phyloP scores from a whole-genome alignment of 2,329 filamentous ascomycete genomes.

The Cephalotrichum gorgonifer region DNA sequence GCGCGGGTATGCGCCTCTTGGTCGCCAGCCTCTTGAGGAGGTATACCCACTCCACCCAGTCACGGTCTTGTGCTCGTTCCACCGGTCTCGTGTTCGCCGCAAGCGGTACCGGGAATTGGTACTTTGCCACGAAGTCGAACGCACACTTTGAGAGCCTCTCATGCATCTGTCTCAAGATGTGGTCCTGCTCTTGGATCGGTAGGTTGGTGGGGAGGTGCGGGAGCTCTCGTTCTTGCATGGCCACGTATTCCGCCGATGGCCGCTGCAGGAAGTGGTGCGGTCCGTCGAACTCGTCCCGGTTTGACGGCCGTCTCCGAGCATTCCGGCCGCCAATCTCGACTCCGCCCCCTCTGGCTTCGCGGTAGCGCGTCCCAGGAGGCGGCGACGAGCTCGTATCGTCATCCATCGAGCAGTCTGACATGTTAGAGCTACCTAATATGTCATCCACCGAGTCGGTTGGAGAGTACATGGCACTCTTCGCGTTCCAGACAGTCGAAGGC shows the following conservation, averaged over 20 bases:
- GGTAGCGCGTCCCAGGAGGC: constrained; percentile 12
- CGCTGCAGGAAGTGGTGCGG: constrained; percentile 73
- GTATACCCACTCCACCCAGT: constrained; percentile 91
- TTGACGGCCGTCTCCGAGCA: constrained; percentile 58
- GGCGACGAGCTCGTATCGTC: constrained; percentile 29
- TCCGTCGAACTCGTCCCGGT: constrained; percentile 83
- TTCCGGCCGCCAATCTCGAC: constrained; percentile 1
- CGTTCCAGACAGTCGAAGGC: constrained; percentile 1
- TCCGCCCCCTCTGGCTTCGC: constrained; percentile 6
- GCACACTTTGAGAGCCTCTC: constrained; percentile 76
- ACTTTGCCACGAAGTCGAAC: constrained; percentile 84
- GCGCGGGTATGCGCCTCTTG: constrained; percentile 73
- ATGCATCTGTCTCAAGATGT: constrained; percentile 70
- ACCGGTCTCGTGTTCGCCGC: constrained; percentile 73
- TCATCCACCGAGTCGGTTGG: constrained; percentile 49
- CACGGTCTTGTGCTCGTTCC: constrained; percentile 63
- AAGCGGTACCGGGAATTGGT: constrained; percentile 80
- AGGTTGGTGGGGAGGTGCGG: constrained; percentile 76
- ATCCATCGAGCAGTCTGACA: constrained; percentile 52
- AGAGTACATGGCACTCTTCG: constrained; percentile 27
- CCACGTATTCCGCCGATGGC: constrained; percentile 59
- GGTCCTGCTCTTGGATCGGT: constrained; percentile 74
- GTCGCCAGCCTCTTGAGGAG: constrained; percentile 77
- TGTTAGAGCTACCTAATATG: constrained; percentile 44
- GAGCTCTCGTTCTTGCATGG: constrained; percentile 68